Conservation (phyloP, 2,329 filamentous ascomycete species). For the Trichophyton verrucosum region DNA sequence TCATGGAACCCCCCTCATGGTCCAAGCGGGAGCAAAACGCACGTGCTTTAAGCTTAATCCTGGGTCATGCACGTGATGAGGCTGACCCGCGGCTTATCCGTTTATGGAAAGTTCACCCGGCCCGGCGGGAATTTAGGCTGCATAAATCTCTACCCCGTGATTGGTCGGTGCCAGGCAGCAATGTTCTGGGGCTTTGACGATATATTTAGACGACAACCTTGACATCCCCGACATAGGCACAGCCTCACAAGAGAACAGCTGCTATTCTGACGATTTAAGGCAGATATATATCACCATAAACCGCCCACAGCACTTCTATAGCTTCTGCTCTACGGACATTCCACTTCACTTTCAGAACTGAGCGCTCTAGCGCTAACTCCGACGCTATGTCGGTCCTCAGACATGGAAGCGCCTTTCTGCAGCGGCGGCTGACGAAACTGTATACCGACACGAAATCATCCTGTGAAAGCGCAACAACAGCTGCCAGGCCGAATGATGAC, state of each 20-base stretch:
- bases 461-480: slow-evolving; percentile 42
- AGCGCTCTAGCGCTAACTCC: neutral
- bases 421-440: slow-evolving; percentile 45
- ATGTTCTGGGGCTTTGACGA: slow-evolving; percentile 2
- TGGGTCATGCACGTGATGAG: neutral
- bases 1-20: neutral
- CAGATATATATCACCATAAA: neutral
- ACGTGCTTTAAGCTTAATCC: neutral
- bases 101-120: neutral
- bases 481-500: slow-evolving; percentile 36
- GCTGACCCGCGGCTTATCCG: neutral
- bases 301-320: neutral
- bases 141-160: neutral
- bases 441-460: slow-evolving; percentile 54
- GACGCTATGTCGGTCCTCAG: slow-evolving; percentile 35
- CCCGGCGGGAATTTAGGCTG: neutral
- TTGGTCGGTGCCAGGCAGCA: slow-evolving; percentile 5
- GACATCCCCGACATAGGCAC: neutral
- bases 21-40: neutral
- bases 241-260: neutral
- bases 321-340: neutral
- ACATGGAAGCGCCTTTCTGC: slow-evolving; percentile 33
- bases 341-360: neutral
- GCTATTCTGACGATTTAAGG: neutral
- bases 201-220: neutral